Evolutionary conservation across 768 basidiomycete genomes (phyloP), one percentile per base, ranked within the genome.

Genomic region (Kwoniella sp.): DNA sequence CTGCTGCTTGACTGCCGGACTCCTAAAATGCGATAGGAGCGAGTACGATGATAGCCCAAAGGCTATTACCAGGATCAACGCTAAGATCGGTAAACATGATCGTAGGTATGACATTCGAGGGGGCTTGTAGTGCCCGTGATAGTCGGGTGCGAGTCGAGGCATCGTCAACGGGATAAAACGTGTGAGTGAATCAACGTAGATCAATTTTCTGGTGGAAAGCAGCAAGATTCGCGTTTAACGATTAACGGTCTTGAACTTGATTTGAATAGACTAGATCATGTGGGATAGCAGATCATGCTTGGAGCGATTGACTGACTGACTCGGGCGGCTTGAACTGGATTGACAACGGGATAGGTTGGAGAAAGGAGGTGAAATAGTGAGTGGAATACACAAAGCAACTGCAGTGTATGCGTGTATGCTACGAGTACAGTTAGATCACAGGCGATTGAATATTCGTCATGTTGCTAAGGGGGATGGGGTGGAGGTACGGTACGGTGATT

Each of bases 41-140:
- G 91, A 90, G 33, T 90, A 81, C 76, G 88, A 89, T 1, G 87
- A 85, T 58, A 94, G 87, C 47, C 91, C 82, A 60, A 84, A 84
- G 17, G 86, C 86, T 80, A 95, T 90, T 13, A 84, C 83, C 50
- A 90, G 73, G 68, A 90, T 80, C 12, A 87, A 81, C 2, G 85
- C 81, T 24, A 74, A 19, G 46, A 74, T 61, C 9, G 74, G 73
- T 0, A 72, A 30, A 52, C 87, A 80, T 0, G 90, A 89, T 15
- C 70, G 68, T 12, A 76, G 65, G 64, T 68, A 77, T 54, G 63
- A 57, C 60, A 57, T 67, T 21, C 60, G 73, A 19, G 67, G 66
- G 22, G 60, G 59, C 60, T 60, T 62, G 40, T 62, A 62, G 19
- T 30, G 25, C 10, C 49, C 51, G 37, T 47, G 58, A 50, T 64